These are phyloP conservation scores for Nigrospora osmanthi DNA, from an alignment of 2,329 filamentous ascomycete genomes.

Conservation along the genomic window DNA sequence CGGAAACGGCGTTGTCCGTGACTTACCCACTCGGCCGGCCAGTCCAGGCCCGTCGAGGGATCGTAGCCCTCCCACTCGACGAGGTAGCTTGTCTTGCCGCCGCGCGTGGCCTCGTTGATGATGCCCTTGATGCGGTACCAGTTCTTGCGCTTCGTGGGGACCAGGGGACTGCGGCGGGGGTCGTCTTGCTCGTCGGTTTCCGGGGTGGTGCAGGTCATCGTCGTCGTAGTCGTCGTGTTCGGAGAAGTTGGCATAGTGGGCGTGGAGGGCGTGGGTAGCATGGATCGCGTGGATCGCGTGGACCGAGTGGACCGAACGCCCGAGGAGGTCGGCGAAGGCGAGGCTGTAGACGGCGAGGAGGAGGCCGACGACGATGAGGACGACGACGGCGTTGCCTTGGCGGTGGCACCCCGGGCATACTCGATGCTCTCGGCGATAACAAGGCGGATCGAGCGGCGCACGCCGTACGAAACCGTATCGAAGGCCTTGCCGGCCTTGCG, in stretches of 20 bases:
- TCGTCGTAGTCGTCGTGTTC: constrained; percentile 3
- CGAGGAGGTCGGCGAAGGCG: background rate
- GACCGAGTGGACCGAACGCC: background rate
- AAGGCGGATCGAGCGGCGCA: too few species aligned
- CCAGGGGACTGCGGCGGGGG: background rate
- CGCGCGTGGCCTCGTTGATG: constrained; percentile 8
- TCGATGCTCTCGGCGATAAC: too few species aligned
- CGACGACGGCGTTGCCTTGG: too few species aligned
- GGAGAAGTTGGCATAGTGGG: too few species aligned
- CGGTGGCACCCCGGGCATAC: too few species aligned
- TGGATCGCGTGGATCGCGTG: background rate
- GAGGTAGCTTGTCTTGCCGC: constrained; percentile 9
- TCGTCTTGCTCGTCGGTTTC: background rate
- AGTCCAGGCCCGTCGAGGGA: background rate
- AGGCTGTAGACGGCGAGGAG: background rate
- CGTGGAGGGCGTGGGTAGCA: background rate
- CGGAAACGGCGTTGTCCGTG: too few species aligned
- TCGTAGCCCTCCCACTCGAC: constrained; percentile 16
- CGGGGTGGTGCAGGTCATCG: background rate
- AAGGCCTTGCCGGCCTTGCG: too few species aligned
- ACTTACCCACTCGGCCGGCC: background rate
- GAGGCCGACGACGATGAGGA: too few species aligned
- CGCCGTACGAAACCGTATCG: too few species aligned
- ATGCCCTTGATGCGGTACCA: constrained; percentile 16
- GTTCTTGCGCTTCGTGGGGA: constrained; percentile 6